Conservation (phyloP, 441 rosid genomes). For the Melastoma candidum region DNA sequence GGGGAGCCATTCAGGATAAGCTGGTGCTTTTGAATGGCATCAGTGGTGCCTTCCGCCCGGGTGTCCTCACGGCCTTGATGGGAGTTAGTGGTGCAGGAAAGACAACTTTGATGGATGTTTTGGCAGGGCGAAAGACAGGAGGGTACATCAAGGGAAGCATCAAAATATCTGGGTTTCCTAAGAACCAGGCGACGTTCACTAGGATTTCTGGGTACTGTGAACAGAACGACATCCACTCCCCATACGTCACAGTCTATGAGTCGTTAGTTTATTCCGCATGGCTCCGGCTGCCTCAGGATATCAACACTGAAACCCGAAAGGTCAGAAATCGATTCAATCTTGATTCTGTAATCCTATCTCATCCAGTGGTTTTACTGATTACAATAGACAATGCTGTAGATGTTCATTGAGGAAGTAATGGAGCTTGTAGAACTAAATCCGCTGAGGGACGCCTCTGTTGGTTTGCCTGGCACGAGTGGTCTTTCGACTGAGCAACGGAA, state of each 20-base stretch:
- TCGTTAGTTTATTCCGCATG: slow-evolving; percentile 52
- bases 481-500: slow-evolving; percentile 16
- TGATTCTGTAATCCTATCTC: background rate
- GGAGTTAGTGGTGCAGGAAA: slow-evolving; percentile 79
- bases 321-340: background rate
- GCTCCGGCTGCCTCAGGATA: slow-evolving; percentile 32
- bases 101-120: slow-evolving; percentile 68
- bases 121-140: slow-evolving; percentile 56
- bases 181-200: slow-evolving; percentile 47
- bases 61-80: slow-evolving; percentile 60
- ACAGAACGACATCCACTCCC: slow-evolving; percentile 58
- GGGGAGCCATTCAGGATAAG: slow-evolving; percentile 27
- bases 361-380: no score
- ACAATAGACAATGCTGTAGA: background rate
- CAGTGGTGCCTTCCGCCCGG: slow-evolving; percentile 54
- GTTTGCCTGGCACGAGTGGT: slow-evolving; percentile 13
- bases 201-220: slow-evolving; percentile 65
- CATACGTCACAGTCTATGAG: slow-evolving; percentile 51
- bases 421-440: slow-evolving; percentile 11
- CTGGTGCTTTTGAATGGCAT: slow-evolving; percentile 45
- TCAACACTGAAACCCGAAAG: background rate
- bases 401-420: slow-evolving; percentile 16
- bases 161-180: slow-evolving; percentile 45
- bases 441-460: slow-evolving; percentile 6
- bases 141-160: slow-evolving; percentile 55